These are phyloP conservation scores for Linderniella brevidens DNA, from an alignment of 257 asterid genomes.

Conservation along the genomic window DNA sequence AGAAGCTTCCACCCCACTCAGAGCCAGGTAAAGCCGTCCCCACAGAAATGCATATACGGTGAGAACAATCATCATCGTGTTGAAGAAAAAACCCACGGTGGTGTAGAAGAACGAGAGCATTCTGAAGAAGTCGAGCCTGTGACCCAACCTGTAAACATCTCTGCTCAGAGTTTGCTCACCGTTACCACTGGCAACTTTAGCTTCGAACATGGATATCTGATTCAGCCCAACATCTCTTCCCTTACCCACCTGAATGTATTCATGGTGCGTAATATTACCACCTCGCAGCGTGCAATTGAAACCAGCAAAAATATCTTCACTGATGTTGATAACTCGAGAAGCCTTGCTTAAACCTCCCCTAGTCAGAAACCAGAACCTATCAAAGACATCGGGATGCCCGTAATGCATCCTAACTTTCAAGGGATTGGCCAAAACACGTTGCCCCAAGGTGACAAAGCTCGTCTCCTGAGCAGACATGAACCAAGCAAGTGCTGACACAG, in stretches of 20 bases:
- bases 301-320: conserved; percentile 96
- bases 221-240: conserved; percentile 95
- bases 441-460: conserved; percentile 92
- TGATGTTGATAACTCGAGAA: conserved; percentile 76
- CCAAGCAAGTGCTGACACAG: conserved; percentile 91
- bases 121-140: conserved; percentile 85
- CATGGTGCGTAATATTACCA: conserved; percentile 92
- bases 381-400: conserved; percentile 96
- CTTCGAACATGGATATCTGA: conserved; percentile 96
- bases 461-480: conserved; percentile 97
- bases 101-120: conserved; percentile 92
- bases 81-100: conserved; percentile 76
- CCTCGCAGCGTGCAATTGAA: conserved; percentile 88
- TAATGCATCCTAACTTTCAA: conserved; percentile 91
- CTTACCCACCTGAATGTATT: conserved; percentile 90
- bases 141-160: conserved; percentile 86
- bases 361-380: conserved; percentile 88
- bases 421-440: conserved; percentile 84
- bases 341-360: conserved; percentile 97
- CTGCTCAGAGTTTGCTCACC: conserved; percentile 94
- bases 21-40: conserved; percentile 87
- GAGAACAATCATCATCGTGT: conserved; percentile 67
- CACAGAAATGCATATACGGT: conserved; percentile 70
- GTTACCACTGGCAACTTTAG: conserved; percentile 91
- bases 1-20: conserved; percentile 54